Evolutionary conservation across 169 alveolate genomes (phyloP), one percentile per base, ranked within the genome.

Genomic region (Cryptosporidium viatorum): DNA sequence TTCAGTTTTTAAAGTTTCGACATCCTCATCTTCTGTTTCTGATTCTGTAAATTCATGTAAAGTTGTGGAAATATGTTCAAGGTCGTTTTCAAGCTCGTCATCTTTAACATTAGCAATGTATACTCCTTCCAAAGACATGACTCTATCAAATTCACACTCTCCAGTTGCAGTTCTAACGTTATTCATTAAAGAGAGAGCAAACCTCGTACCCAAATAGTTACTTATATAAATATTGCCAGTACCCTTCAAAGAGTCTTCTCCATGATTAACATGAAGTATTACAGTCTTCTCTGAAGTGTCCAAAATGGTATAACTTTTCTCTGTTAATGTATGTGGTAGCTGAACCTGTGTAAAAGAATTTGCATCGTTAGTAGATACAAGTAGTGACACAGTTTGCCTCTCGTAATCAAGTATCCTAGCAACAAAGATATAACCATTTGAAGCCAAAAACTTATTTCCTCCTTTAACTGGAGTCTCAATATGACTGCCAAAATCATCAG

Each of bases 251-350:
- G 95, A 93, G 21, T 96, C 93, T 43, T 95, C 95, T 39, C 97
- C 97, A 85, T 97, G 99, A 84, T 97, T 97, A 60, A 98, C 99
- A 71, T 97, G 98, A 70, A 98, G 92, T 94, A 98, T 96, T 26
- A 98, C 99, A 29, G 98, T 94, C 29, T 98, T 97, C 93, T 97
- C 99, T 4, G 99, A 96, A 16, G 99, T 97, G 91, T 98, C 99
- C 89, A 98, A 94, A 21, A 98, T 96, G 41, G 99, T 96, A 92
- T 97, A 98, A 43, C 97, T 94, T 75, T 97, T 96, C 87, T 97
- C 98, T 74, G 95, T 96, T 45, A 97, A 87, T 84, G 96, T 97
- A 59, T 94, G 94, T 14, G 99, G 99, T 71, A 98, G 91, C 80
- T 94, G 92, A 9, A 98, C 98, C 86, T 89, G 92, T 35, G 52